A percentile compares a stretch with the other conserved stretches of the same genome.
These are phyloP conservation scores for Opeltia flavorubescens DNA, from an alignment of 495 filamentous ascomycete genomes.

Conservation along the genomic window DNA sequence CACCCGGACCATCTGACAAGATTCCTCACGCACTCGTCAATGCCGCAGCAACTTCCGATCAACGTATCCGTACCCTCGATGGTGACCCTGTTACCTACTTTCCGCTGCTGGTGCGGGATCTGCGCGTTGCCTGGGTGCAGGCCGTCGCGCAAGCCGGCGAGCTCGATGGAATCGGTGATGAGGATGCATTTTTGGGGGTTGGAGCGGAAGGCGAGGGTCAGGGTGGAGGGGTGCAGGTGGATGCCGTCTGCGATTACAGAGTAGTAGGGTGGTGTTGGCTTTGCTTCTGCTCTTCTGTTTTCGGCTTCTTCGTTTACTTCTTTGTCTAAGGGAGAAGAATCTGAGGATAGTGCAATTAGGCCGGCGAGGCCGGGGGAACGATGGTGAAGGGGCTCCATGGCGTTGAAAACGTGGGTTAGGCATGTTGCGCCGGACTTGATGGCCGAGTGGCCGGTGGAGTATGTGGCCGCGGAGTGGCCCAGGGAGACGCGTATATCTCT, in stretches of 20 bases:
- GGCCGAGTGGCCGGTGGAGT: conserved; percentile 53
- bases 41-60: conserved; percentile 27
- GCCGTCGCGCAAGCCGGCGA: conserved; percentile 59
- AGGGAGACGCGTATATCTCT: conserved; percentile 57
- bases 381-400: conserved; percentile 75
- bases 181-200: conserved; percentile 41
- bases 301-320: no score
- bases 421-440: conserved; percentile 59
- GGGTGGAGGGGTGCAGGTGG: conserved; percentile 46
- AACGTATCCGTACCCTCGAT: conserved; percentile 31
- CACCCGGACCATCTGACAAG: conserved; percentile 30
- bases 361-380: conserved; percentile 77
- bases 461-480: conserved; percentile 72
- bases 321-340: no score
- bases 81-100: conserved; percentile 25
- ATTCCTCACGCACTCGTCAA: conserved; percentile 31
- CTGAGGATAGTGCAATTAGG: conserved; percentile 35
- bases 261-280: conserved; percentile 42
- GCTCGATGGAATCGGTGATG: conserved; percentile 47
- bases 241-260: conserved; percentile 49
- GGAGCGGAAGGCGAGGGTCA: conserved; percentile 44
- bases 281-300: no score
- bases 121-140: conserved; percentile 40
- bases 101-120: conserved; percentile 26
- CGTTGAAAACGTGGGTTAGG: conserved; percentile 86